phyloP scores from a whole-genome alignment of 305 asterid species.

The Fraxinus xanthoxyloides region DNA sequence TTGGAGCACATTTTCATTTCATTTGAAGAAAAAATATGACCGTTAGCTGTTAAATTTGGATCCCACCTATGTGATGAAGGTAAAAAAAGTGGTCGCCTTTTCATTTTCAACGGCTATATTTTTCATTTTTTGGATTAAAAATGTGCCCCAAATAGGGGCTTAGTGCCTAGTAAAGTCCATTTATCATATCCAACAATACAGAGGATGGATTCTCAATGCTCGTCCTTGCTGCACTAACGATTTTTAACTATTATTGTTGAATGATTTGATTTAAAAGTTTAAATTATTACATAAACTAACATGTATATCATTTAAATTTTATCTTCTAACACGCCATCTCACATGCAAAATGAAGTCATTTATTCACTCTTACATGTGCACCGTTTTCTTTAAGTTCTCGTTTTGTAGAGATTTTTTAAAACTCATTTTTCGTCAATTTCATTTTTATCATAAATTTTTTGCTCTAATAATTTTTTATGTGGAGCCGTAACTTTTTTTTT shows the following conservation, averaged over 20 bases:
- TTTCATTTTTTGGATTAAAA: too few species aligned
- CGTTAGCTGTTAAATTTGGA: too few species aligned
- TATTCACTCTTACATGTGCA: neutral
- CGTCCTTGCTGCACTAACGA: neutral
- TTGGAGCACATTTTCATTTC: too few species aligned
- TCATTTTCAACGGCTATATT: too few species aligned
- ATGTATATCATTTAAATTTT: too few species aligned
- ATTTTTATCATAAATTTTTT: too few species aligned
- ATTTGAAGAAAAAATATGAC: too few species aligned
- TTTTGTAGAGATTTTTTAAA: neutral
- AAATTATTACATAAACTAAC: neutral
- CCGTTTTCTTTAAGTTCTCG: neutral
- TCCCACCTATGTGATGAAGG: too few species aligned
- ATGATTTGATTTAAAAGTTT: neutral
- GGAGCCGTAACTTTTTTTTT: neutral
- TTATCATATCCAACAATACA: neutral
- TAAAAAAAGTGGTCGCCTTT: too few species aligned
- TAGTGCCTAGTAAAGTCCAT: neutral
- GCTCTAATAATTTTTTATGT: neutral
- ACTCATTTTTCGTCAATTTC: neutral
- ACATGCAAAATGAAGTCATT: neutral
- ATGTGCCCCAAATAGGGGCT: too few species aligned
- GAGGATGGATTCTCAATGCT: neutral
- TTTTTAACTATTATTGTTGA: too few species aligned
- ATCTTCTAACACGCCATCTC: neutral